Evolutionary conservation across 768 basidiomycete genomes (phyloP).

Genomic region (Leccinum variicolor): DNA sequence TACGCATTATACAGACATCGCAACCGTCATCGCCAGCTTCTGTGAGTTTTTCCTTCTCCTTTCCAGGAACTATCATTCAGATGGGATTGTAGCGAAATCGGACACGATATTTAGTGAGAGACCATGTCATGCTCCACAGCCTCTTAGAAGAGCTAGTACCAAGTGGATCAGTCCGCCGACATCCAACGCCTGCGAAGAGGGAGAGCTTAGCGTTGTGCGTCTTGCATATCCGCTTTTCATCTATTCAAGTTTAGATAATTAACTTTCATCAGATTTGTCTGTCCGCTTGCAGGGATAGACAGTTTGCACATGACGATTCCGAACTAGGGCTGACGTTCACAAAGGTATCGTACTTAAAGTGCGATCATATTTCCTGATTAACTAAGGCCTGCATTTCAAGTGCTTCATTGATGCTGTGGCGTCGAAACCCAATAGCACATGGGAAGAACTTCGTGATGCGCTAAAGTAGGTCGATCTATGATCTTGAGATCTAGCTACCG

Average conservation of each 20-base stretch:
- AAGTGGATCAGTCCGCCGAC: conserved; percentile 3
- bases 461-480: conserved; percentile 12
- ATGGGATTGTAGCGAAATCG: conserved; percentile 4
- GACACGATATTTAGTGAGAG: not conserved
- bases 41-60: conserved; percentile 2
- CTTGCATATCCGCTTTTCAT: not conserved
- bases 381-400: conserved; percentile 2
- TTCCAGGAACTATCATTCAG: not conserved
- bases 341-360: conserved; percentile 12
- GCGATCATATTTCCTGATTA: not conserved
- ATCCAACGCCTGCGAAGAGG: conserved; percentile 5
- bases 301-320: conserved; percentile 22
- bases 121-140: not conserved
- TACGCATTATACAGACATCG: conserved; percentile 1
- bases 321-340: conserved; percentile 20
- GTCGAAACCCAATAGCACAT: conserved; percentile 11
- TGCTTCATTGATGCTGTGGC: conserved; percentile 17
- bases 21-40: conserved; percentile 2
- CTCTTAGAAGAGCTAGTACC: conserved; percentile 7
- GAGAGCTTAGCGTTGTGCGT: conserved; percentile 18
- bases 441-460: conserved; percentile 17
- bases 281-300: conserved; percentile 26
- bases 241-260: not conserved
- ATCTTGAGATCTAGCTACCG: not conserved
- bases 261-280: conserved; percentile 19